Evolutionary conservation across 202 grass and related monocot species (phyloP), one percentile per base, ranked within the genome.

Genomic region (Hordeum pubiflorum): DNA sequence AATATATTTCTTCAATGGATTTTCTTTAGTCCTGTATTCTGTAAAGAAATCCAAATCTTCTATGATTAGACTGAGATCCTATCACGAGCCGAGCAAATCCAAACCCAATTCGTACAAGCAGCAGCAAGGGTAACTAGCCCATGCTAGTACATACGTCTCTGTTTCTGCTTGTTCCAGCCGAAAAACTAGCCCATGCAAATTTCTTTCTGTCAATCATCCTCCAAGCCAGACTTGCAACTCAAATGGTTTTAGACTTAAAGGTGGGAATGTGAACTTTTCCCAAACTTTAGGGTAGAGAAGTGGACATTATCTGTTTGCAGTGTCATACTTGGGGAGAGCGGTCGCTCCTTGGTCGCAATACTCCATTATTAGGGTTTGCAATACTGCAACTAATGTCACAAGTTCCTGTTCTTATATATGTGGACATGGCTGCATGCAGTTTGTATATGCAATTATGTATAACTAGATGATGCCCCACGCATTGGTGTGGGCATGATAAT

Each of bases 1-100:
- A 46, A 58, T 74, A 55, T 58, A 85, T 85, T 40, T 79, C 64
- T 78, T 32, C 13, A 69, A 44, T 62, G 10, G 34, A 14, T 41
- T 79, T 29, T 57, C 17, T 39, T 52, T 84, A 39, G 20, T 20
- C 58, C 48, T 23, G 40, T 79, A 23, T 65, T 67, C 32, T 27
- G 74, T 41, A 31, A 43, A 26, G 61, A 79, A 21, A 66, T 61
- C 18, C 59, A 34, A 38, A 9, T 44, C 31, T 41, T 73, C 0
- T 40, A 38, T 70, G 26, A 76, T 48, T 77, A 63, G 65, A 77
- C 29, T 39, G 52, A 13, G 9, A 82, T 56, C n/a, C 10, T 69
- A 69, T 20, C 14, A 2, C 6, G 17, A 63, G 29, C 27, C 3
- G 15, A 65, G 63, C 63, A 64, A 5, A 64, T 84, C 58, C 27